Base-by-base conservation (phyloP, 2,329 filamentous ascomycete genomes). In the Calonectria crousiana region DNA sequence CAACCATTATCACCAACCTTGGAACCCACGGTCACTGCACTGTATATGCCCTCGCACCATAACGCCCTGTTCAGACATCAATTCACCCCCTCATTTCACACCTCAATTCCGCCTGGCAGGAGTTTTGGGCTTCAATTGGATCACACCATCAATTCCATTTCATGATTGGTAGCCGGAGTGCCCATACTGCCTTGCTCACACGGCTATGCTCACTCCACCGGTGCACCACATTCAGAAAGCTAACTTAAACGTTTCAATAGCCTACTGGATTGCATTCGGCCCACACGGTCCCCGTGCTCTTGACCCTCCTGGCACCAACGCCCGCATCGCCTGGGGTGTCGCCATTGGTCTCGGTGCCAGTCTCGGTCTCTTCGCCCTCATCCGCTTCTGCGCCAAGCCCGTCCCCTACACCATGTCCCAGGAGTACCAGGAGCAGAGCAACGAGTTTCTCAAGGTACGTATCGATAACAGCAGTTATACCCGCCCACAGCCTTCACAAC, bases 201-300 rank as follows among this genome's bases (percentile, higher is more conserved):
- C 70, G 58, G 20, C 77, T 56, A 65, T 51, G 44, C 71, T 66
- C 72, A 66, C 73, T n/a, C 72, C 58, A 30, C 51, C 60, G 62
- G 30, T 69, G 58, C 67, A 67, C 73, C 69, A 79, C 74, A 51
- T 74, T 41, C 67, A 41, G 67, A 79, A 82, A 81, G 83, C 84
- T 85, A 83, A 87, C 82, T 83, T 78, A 84, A 81, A 76, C 82
- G 80, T 83, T 81, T 84, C 79, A 83, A 86, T 85, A 99, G 97
- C 97, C 78, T 99, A 98, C 92, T 99, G 95, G 93, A 98, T 99
- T 84, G 96, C 97, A 79, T 99, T 99, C 85, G 97, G 97, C 79
- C 93, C 96, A 84, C 97, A 99, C 87, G 97, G 97, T 73, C 97
- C 97, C 81, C 96, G 97, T 82, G 93, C 96, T 80, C 88, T 90